Percentiles rank a stretch among this genome's conserved stretches.
Evolutionary conservation across 75 land plant species (phyloP).

Genomic region (Larix kaempferi): DNA sequence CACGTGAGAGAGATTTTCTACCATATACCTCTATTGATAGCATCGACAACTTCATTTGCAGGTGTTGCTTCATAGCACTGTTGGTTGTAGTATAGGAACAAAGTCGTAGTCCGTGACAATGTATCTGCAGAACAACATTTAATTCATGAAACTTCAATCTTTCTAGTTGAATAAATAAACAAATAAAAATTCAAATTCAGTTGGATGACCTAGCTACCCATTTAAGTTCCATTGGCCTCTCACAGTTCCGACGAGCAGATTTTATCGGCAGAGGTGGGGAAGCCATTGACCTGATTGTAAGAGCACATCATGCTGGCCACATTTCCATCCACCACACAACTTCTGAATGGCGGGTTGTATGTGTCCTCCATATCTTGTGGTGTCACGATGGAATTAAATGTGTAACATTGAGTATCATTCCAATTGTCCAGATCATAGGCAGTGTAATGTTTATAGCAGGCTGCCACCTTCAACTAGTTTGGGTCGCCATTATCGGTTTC

Average conservation of each 20-base stretch:
- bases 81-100: slow-evolving; percentile 45
- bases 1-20: no score
- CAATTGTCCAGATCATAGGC: slow-evolving; percentile 87
- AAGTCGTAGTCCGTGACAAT: slow-evolving; percentile 95
- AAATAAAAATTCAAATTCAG: neutral
- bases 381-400: slow-evolving; percentile 72
- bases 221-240: slow-evolving; percentile 70
- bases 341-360: slow-evolving; percentile 16
- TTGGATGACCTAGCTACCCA: slow-evolving; percentile 34
- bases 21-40: slow-evolving; percentile 71
- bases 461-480: slow-evolving; percentile 63
- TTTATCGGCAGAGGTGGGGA: slow-evolving; percentile 91
- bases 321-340: slow-evolving; percentile 42
- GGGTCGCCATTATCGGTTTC: slow-evolving; percentile 23
- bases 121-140: slow-evolving; percentile 40
- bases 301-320: slow-evolving; percentile 95
- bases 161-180: no score
- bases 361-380: slow-evolving; percentile 89
- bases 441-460: slow-evolving; percentile 88
- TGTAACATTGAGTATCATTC: slow-evolving; percentile 55
- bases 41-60: slow-evolving; percentile 76
- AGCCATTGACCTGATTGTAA: slow-evolving; percentile 89
- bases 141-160: neutral
- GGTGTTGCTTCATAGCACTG: slow-evolving; percentile 69
- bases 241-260: slow-evolving; percentile 54